These are phyloP conservation scores for Nematocida sp. DNA, from an alignment of 371 early-diverging fungal genomes.

Conservation along the genomic window DNA sequence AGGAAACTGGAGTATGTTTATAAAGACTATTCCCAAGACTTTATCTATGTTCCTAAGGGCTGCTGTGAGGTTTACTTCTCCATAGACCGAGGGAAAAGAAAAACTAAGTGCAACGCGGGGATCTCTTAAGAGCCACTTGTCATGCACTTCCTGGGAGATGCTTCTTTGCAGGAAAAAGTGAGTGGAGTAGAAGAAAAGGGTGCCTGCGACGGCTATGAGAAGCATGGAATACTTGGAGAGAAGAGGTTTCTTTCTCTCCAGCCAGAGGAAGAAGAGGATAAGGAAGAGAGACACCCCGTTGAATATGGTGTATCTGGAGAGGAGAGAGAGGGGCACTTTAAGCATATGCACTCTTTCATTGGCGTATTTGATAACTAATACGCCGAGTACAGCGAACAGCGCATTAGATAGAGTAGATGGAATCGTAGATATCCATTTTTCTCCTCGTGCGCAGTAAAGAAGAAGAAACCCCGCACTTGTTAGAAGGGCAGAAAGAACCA, in stretches of 20 bases:
- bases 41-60: background rate
- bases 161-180: too few relatives aligned
- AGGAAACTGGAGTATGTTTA: slow-evolving; percentile 41
- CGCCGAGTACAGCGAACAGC: slow-evolving; percentile 27
- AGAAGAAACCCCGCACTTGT: too few relatives aligned
- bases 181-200: too few relatives aligned
- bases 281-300: too few relatives aligned
- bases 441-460: slow-evolving; percentile 5
- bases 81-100: background rate
- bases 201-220: too few relatives aligned
- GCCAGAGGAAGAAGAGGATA: too few relatives aligned
- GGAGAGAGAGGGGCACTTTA: too few relatives aligned
- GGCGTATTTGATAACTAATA: slow-evolving; percentile 18
- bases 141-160: too few relatives aligned
- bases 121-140: slow-evolving; percentile 16
- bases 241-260: too few relatives aligned
- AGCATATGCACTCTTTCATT: too few relatives aligned
- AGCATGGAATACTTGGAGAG: too few relatives aligned
- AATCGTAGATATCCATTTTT: slow-evolving; percentile 4
- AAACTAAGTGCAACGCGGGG: background rate
- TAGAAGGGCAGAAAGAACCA: slow-evolving; percentile 6
- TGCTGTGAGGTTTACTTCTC: background rate
- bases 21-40: background rate
- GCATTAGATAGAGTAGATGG: slow-evolving; percentile 16
- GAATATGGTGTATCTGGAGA: too few relatives aligned